Percentiles rank a stretch among this genome's conserved stretches.
Evolutionary conservation across 2,329 filamentous ascomycete species (phyloP).

Genomic region (Myriosclerotinia curreyana): DNA sequence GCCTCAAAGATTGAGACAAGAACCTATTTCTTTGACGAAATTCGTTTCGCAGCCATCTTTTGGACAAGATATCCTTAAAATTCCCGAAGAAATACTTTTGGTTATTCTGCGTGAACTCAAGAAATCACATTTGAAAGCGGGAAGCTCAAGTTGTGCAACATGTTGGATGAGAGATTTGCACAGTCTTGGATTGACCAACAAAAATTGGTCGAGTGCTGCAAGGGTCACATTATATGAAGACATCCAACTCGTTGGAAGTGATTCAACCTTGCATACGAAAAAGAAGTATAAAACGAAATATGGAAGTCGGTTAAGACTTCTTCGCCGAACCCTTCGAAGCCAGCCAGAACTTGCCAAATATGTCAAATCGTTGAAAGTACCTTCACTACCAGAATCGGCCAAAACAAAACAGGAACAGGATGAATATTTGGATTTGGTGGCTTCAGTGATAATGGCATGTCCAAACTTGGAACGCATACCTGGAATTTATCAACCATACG

Average conservation of each 20-base stretch:
- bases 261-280: constrained; percentile 50
- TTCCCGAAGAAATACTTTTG: constrained; percentile 58
- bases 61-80: constrained; percentile 53
- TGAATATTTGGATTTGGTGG: constrained; percentile 56
- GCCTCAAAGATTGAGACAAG: constrained; percentile 20
- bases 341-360: constrained; percentile 52
- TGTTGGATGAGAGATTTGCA: constrained; percentile 63
- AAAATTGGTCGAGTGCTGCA: constrained; percentile 52
- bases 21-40: constrained; percentile 25
- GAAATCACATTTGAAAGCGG: constrained; percentile 48
- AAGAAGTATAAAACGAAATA: constrained; percentile 54
- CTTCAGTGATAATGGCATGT: constrained; percentile 61
- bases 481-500: constrained; percentile 53
- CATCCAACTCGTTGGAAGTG: constrained; percentile 57
- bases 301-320: constrained; percentile 53
- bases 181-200: constrained; percentile 49
- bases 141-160: constrained; percentile 56
- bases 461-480: constrained; percentile 60
- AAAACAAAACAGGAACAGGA: constrained; percentile 41
- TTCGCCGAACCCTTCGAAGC: constrained; percentile 55
- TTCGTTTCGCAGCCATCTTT: constrained; percentile 13
- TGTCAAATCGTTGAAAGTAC: constrained; percentile 58
- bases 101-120: constrained; percentile 55
- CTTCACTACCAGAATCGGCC: constrained; percentile 45
- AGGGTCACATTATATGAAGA: constrained; percentile 47